These are phyloP conservation scores for Ettlia oleoabundans DNA, from an alignment of 139 green algal species.

Conservation along the genomic window DNA sequence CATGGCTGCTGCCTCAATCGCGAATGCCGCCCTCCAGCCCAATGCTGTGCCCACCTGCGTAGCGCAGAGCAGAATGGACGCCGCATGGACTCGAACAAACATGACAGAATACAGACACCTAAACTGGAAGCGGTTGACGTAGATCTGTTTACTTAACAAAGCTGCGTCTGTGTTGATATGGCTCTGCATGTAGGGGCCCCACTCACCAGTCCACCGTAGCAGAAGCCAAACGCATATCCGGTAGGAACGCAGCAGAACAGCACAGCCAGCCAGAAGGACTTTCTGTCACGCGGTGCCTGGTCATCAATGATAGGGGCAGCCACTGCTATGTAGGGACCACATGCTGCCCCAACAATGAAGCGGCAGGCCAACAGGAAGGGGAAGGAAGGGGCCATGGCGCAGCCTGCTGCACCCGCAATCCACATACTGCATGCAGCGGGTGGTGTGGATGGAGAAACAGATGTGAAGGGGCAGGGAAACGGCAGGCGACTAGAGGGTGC, in stretches of 20 bases:
- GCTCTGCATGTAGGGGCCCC: no score
- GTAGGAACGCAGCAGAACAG: constrained; percentile 31
- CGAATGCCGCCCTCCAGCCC: constrained; percentile 23
- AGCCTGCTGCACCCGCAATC: neutral
- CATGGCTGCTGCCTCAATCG: constrained; percentile 3
- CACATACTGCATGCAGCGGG: neutral
- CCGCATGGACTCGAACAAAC: no score
- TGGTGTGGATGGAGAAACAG: no score
- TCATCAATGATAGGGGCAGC: constrained; percentile 22
- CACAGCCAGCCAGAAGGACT: constrained; percentile 18
- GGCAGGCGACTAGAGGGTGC: neutral
- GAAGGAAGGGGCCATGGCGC: constrained; percentile 9
- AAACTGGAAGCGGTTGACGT: neutral
- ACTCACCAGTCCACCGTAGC: constrained; percentile 23
- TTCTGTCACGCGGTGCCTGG: neutral
- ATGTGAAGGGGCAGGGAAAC: neutral
- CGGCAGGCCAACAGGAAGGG: neutral
- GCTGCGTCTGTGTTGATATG: neutral
- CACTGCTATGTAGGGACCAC: constrained; percentile 22
- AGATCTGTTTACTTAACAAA: neutral
- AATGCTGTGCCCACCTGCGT: constrained; percentile 6
- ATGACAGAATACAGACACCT: neutral
- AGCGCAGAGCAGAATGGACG: no score
- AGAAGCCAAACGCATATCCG: constrained; percentile 22
- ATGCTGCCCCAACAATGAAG: neutral